Evolutionary conservation across 2,329 filamentous ascomycete genomes (phyloP), one percentile per base, ranked within the genome.

Genomic region (Trichoderma gracile): DNA sequence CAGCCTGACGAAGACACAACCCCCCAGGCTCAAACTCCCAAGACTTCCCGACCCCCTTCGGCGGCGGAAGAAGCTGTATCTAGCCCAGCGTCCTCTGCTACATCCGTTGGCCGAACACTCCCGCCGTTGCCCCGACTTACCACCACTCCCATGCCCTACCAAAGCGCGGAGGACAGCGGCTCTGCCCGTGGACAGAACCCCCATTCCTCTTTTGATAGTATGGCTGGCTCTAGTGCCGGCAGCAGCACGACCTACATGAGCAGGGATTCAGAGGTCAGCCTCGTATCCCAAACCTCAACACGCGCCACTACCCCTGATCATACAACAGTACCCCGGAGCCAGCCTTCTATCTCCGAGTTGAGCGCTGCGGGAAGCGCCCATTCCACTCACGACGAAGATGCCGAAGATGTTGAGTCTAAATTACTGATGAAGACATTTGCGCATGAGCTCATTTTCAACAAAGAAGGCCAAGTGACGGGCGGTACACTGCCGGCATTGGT

Each of bases 391-490:
- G 86, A 83, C 4, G 92, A 96, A 27, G 92, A 94, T 65, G 81
- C 84, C 14, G 88, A 92, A 42, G 93, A 96, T 55, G 86, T 89
- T 0, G 94, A 97, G 74, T 89, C 86, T 5, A 89, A 89, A 71
- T 80, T 97, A n/a, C 80, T 97, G n/a, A 91, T 93, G 74, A 96
- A 90, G 78, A 97, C 93, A 0, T 97, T 86, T 72, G 92, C 92
- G 0, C 91, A 97, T 72, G 94, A 99, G 74, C 83, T 99, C 54
- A 88, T 97, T 72, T 90, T 91, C 75, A 97, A 96, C 79, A 96
- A 96, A 75, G 94, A 98, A 69, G 93, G 94, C 1, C 91, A 96
- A 67, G 89, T 99, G n/a, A 91, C 91, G 47, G 95, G 95, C 53
- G 95, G 95, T 15, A 96, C 93, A 3, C 83, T 99, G 14, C 87